A percentile compares a stretch with the other conserved stretches of the same genome.
Conservation (phyloP, 768 basidiomycete species). For the Trametopsis cervina region DNA sequence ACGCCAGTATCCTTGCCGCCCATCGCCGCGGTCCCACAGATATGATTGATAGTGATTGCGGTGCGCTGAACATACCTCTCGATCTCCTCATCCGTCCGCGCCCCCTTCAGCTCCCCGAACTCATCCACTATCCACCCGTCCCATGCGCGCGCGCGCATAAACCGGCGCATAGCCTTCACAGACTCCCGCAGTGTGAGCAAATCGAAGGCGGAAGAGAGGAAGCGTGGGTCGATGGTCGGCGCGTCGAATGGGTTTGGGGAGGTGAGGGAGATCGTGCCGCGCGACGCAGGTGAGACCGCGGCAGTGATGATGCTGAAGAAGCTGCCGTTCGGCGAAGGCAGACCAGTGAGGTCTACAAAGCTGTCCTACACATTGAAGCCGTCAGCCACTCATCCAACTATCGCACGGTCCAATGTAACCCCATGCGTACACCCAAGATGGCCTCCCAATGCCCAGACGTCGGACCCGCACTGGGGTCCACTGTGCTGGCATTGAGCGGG, state of each 20-base stretch:
- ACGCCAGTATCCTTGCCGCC: constrained; percentile 3
- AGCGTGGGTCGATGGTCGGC: constrained; percentile 19
- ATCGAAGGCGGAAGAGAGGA: constrained; percentile 21
- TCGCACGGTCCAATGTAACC: too few relatives aligned
- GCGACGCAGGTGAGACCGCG: constrained; percentile 8
- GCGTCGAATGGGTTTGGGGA: constrained; percentile 18
- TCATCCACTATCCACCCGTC: constrained; percentile 3
- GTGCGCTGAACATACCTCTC: constrained; percentile 3
- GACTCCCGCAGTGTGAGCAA: constrained; percentile 19
- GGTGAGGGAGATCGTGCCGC: constrained; percentile 18
- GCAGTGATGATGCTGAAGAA: constrained; percentile 6
- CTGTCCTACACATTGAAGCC: neutral
- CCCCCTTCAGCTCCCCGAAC: constrained; percentile 3
- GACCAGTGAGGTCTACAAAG: neutral
- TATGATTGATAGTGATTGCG: constrained; percentile 3
- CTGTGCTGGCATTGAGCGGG: constrained; percentile 1
- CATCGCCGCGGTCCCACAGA: constrained; percentile 6
- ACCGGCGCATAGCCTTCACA: constrained; percentile 6
- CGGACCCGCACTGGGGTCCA: constrained; percentile 13
- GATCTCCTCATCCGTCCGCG: constrained; percentile 10
- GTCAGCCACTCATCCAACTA: neutral
- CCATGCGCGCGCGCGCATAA: constrained; percentile 10
- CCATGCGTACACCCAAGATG: constrained; percentile 3
- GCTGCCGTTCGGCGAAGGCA: constrained; percentile 5
- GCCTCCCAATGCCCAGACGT: constrained; percentile 10